Conservation (phyloP, 257 asterid species). For the Cordia subcordata region DNA sequence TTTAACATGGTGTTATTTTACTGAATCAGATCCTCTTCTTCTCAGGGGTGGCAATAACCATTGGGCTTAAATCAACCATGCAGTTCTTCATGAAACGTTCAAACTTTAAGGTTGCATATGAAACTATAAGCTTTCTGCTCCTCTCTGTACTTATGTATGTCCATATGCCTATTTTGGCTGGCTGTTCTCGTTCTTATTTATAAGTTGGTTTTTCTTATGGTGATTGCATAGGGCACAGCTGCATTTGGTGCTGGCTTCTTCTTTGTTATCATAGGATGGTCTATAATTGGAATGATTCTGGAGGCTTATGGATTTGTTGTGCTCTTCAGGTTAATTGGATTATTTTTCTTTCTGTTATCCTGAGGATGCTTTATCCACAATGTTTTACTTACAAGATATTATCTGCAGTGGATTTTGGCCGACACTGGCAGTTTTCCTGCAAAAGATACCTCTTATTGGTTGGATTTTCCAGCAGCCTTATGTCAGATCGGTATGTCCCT, state of each 20-base stretch:
- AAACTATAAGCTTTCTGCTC: background rate
- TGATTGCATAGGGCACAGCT: slow-evolving; percentile 58
- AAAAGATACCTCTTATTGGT: slow-evolving; percentile 85
- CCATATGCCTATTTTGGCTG: background rate
- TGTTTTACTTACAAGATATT: slow-evolving; percentile 14
- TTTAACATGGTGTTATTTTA: slow-evolving; percentile 13
- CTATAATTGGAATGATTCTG: slow-evolving; percentile 86
- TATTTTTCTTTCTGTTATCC: background rate
- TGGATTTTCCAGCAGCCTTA: slow-evolving; percentile 94
- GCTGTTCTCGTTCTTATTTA: slow-evolving; percentile 6
- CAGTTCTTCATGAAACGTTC: slow-evolving; percentile 93
- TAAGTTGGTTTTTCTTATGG: slow-evolving; percentile 13
- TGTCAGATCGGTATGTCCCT: slow-evolving; percentile 70
- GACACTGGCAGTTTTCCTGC: slow-evolving; percentile 82
- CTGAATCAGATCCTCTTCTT: slow-evolving; percentile 83
- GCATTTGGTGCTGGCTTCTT: slow-evolving; percentile 81
- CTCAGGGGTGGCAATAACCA: slow-evolving; percentile 86
- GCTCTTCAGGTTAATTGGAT: slow-evolving; percentile 68
- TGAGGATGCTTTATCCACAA: slow-evolving; percentile 7
- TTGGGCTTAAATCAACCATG: slow-evolving; percentile 75
- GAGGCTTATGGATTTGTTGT: slow-evolving; percentile 93
- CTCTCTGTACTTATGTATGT: background rate
- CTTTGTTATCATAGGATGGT: slow-evolving; percentile 90
- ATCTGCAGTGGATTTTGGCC: slow-evolving; percentile 98
- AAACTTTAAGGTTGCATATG: slow-evolving; percentile 65